Conservation (phyloP, 768 basidiomycete species). For the Mycena haematopus region DNA sequence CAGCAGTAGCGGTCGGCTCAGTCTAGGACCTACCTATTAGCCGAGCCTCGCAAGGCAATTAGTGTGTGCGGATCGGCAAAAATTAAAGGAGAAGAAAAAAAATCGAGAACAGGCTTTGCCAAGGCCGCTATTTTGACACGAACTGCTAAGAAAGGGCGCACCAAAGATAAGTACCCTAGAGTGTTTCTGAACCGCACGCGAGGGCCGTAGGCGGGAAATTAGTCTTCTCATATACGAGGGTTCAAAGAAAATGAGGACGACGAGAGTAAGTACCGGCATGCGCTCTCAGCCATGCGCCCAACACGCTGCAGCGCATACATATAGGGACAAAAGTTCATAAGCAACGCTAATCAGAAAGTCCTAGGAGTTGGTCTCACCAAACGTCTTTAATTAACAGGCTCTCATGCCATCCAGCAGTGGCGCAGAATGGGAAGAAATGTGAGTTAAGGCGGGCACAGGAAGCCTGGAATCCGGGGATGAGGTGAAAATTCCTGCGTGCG, state of each 20-base stretch:
- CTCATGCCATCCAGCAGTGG: slow-evolving; percentile 21
- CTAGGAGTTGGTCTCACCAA: not conserved
- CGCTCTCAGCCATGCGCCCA: slow-evolving; percentile 13
- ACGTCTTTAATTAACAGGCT: slow-evolving; percentile 15
- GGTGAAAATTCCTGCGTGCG: slow-evolving; percentile 5
- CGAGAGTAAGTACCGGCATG: not conserved
- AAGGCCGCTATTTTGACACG: not conserved
- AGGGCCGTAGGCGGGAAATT: too few species aligned
- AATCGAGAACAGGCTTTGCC: not conserved
- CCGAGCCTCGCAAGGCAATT: slow-evolving; percentile 10
- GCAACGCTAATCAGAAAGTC: slow-evolving; percentile 10
- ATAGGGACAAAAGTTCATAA: slow-evolving; percentile 15
- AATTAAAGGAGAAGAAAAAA: not conserved
- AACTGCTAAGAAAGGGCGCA: not conserved
- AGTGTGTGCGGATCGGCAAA: too few species aligned
- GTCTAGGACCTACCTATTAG: too few species aligned
- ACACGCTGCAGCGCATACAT: slow-evolving; percentile 18
- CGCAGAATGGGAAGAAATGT: slow-evolving; percentile 15
- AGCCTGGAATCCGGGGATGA: slow-evolving; percentile 6
- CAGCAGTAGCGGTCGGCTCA: not conserved
- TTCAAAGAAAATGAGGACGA: not conserved
- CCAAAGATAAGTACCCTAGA: too few species aligned
- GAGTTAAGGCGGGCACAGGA: slow-evolving; percentile 7
- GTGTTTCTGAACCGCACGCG: too few species aligned
- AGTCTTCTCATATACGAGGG: not conserved